Base-by-base conservation (phyloP, 129 eudicot genomes). In the Scalesia atractyloides region DNA sequence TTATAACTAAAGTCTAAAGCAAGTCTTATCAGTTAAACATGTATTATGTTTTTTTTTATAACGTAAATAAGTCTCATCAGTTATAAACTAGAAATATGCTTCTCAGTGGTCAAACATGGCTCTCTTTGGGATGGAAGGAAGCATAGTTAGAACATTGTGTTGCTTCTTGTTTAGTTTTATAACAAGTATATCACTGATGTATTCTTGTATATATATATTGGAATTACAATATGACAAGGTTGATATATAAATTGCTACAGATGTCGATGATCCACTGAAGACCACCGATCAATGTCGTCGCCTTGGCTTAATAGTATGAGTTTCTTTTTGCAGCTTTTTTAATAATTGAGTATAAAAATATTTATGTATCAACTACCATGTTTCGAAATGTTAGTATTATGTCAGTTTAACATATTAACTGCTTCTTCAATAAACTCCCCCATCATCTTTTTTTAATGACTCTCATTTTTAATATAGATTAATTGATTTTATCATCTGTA, bases 201-300 rank as follows among this genome's bases (percentile, higher is more conserved):
- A 60, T 14, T 60, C 43, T 30, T 30, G 43, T 13, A 2, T 60
- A 60, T 39, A 39, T 39, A 60, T 60, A 30, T 30, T 6, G 5
- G 30, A 14, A 60, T 26, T 60, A 9, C 12, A 60, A 64, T 50
- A 73, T 24, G 41, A 39, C 33, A n/a, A 72, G 43, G 33, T 60
- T 72, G 15, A 26, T 14, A 9, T 79, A 37, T 48, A 11, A 15
- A 18, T 79, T 62, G 74, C 41, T 86, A 85, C 93, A 94, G 99
- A 94, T 80, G 73, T 87, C 3, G 99, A 94, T 74, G 99, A 94
- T 74, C 99, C 99, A 15, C 80, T 94, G 77, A 94, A 94, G 89
- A 94, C 97, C 22, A 94, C 96, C 51, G 99, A 94, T 63, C 97
- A 94, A 81, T 88, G 89, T 18, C 86, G 99, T 18, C 89, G 89